Conservation (phyloP, 768 basidiomycete species). For the Tylopilus intermedius region DNA sequence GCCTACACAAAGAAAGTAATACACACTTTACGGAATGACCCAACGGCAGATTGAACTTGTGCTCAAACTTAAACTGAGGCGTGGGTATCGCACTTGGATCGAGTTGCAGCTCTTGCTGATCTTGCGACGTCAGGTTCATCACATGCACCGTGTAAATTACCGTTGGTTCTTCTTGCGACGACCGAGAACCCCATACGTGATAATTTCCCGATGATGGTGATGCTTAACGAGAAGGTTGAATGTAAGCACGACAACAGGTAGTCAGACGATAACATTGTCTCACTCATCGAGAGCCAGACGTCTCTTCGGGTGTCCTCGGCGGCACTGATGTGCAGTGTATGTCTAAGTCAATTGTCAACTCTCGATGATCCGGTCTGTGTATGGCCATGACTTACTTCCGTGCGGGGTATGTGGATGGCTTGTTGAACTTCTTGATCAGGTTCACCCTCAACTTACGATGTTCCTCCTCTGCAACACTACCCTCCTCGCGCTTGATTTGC, state of each 20-base stretch:
- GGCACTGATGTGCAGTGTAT: slow-evolving; percentile 7
- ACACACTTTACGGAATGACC: slow-evolving; percentile 20
- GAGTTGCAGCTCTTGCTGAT: slow-evolving; percentile 25
- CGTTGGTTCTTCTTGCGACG: slow-evolving; percentile 15
- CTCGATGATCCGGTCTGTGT: background rate
- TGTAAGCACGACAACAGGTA: background rate
- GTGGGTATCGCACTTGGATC: slow-evolving; percentile 21
- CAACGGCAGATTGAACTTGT: slow-evolving; percentile 18
- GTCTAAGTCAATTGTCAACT: slow-evolving; percentile 4
- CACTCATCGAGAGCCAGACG: background rate
- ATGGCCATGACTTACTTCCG: background rate
- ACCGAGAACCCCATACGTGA: slow-evolving; percentile 3
- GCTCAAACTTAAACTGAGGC: slow-evolving; percentile 14
- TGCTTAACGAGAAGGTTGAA: background rate
- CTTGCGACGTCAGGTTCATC: slow-evolving; percentile 27
- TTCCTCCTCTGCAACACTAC: slow-evolving; percentile 7
- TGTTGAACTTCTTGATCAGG: slow-evolving; percentile 20
- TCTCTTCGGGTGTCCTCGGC: slow-evolving; percentile 2
- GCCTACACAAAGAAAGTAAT: too few species aligned
- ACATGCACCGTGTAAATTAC: slow-evolving; percentile 19
- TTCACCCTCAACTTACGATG: slow-evolving; percentile 6
- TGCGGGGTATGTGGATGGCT: background rate
- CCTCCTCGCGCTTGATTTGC: background rate
- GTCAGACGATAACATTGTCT: background rate
- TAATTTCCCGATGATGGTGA: background rate